Conservation (phyloP, 257 asterid genomes). For the Petunia axillaris region DNA sequence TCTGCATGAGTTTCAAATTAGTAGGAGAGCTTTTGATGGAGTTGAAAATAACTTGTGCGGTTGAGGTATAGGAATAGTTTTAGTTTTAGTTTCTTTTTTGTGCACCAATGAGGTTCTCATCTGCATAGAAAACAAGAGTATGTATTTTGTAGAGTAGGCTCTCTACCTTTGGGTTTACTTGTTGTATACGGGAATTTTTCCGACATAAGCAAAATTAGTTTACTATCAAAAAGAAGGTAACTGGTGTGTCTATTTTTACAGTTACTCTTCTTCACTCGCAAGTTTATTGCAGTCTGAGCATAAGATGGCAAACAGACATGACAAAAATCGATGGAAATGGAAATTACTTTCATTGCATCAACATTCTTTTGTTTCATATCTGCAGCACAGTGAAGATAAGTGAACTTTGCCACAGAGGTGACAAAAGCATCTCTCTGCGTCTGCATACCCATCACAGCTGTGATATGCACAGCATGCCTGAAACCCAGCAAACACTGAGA, state of each 20-base stretch:
- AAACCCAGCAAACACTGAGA: conserved; percentile 89
- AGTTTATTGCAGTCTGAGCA: not conserved
- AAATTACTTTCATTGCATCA: conserved; percentile 89
- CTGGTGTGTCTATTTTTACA: not conserved
- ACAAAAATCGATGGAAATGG: conserved; percentile 27
- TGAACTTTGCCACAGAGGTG: conserved; percentile 96
- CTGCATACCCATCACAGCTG: conserved; percentile 95
- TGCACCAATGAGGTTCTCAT: conserved; percentile 1
- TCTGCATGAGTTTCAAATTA: conserved; percentile 18
- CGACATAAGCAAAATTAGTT: not conserved
- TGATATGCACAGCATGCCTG: conserved; percentile 94
- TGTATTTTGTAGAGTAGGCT: not conserved
- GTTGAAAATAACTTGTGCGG: not conserved
- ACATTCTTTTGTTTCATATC: conserved; percentile 99
- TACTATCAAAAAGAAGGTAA: not conserved
- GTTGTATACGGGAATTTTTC: not conserved
- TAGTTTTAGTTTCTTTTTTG: not conserved
- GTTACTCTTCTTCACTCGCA: conserved; percentile 1
- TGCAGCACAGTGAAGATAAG: conserved; percentile 97
- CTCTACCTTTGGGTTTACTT: conserved; percentile 19
- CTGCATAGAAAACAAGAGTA: not conserved
- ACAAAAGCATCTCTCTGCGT: conserved; percentile 98
- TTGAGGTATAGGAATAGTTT: conserved; percentile 19
- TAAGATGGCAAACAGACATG: conserved; percentile 17
- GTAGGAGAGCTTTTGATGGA: conserved; percentile 5